Percentiles rank a stretch among this genome's conserved stretches.
Evolutionary conservation across 805 yeast species (phyloP).

Genomic region (Priceomyces medius): DNA sequence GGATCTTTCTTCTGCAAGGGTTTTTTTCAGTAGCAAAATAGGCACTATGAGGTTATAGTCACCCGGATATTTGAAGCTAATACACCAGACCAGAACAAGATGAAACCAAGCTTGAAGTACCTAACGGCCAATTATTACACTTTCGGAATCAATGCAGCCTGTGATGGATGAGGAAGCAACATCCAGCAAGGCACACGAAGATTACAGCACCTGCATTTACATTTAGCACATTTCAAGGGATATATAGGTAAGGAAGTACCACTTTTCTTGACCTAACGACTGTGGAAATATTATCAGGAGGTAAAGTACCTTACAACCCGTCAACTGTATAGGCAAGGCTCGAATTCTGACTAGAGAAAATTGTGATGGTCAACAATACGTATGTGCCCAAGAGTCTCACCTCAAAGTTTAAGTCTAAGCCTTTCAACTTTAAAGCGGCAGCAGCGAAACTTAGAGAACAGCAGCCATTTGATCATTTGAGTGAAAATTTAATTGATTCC

Average conservation of each 20-base stretch:
- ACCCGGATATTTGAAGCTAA: background rate
- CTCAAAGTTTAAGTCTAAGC: constrained; percentile 7
- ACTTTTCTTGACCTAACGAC: background rate
- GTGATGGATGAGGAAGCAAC: no score
- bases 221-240: background rate
- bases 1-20: no score
- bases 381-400: constrained; percentile 9
- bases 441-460: background rate
- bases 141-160: no score
- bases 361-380: constrained; percentile 6
- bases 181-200: no score
- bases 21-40: no score
- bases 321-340: background rate
- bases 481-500: background rate
- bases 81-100: background rate
- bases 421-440: background rate
- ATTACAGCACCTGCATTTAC: background rate
- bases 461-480: background rate
- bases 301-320: background rate
- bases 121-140: no score
- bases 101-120: no score
- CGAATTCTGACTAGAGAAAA: background rate
- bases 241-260: constrained; percentile 2
- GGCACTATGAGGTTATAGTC: no score
- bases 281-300: background rate